Base-by-base conservation (phyloP, 2,329 filamentous ascomycete genomes). In the Pseudophaeomoniella oleicola region DNA sequence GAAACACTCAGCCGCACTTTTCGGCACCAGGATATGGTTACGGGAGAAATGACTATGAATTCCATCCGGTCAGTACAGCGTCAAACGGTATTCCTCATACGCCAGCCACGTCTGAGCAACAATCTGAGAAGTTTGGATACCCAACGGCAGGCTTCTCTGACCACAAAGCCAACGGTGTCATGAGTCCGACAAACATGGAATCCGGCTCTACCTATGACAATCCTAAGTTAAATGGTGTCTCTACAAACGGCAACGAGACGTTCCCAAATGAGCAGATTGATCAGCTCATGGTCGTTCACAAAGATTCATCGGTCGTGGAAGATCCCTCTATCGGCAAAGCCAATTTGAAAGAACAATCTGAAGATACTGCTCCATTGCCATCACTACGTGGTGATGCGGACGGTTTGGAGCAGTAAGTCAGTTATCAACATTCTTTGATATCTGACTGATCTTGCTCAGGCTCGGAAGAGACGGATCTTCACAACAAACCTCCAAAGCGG, bases 1-100 rank as follows among this genome's bases (percentile, higher is more conserved):
- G 77, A 2, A 27, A 27, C n/a, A n/a, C 22, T n/a, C 9, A 6
- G 9, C 72, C 74, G 1, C 74, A 77, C 42, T 79, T 78, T 45
- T 66, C 69, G 5, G 72, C 72, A 11, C 55, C 54, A 39, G 52
- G 47, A 41, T 46, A 46, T 47, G 43, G 44, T 38, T 45, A 48
- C 33, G 42, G 47, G 37, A 42, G 42, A 33, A 39, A 44, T 40
- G 46, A 50, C 36, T 53, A 46, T 44, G 57, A 60, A 43, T 45
- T 52, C 44, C 43, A 50, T 44, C 56, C 55, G 56, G 57, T 58
- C 55, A 47, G 55, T 42, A 34, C 39, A 37, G 41, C 52, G 44
- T 36, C 40, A n/a, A 27, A 27, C 22, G 22, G 22, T n/a, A 27
- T n/a, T n/a, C 22, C n/a, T n/a, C 22, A 27, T n/a, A 27, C 22